Conservation (phyloP, 2,329 filamentous ascomycete genomes). For the Paecilomyces sp. region DNA sequence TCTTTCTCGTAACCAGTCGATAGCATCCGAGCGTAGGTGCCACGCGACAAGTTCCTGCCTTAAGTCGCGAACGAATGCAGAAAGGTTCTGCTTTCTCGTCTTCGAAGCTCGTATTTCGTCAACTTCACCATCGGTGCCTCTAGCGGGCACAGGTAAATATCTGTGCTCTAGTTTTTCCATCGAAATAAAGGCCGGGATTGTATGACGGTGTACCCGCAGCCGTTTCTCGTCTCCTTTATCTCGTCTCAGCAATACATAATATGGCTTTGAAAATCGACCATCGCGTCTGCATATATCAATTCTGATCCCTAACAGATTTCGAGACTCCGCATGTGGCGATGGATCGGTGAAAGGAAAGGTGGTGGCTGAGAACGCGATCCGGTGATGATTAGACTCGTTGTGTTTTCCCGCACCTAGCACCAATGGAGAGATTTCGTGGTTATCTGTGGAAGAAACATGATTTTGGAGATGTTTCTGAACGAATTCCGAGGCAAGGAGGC, state of each 20-base stretch:
- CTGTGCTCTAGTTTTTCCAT: slow-evolving; percentile 28
- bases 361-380: slow-evolving; percentile 38
- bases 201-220: slow-evolving; percentile 35
- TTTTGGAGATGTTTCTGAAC: slow-evolving; percentile 24
- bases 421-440: slow-evolving; percentile 26
- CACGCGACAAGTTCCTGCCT: slow-evolving; percentile 34
- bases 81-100: slow-evolving; percentile 27
- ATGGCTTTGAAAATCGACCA: slow-evolving; percentile 35
- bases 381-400: slow-evolving; percentile 32
- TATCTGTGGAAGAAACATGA: slow-evolving; percentile 9
- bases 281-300: slow-evolving; percentile 34
- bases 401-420: slow-evolving; percentile 23
- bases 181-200: slow-evolving; percentile 39
- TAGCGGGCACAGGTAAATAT: slow-evolving; percentile 21
- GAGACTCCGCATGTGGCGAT: slow-evolving; percentile 20
- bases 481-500: slow-evolving; percentile 32
- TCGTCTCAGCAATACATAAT: slow-evolving; percentile 34
- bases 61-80: slow-evolving; percentile 29
- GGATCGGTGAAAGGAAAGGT: slow-evolving; percentile 41
- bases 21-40: slow-evolving; percentile 32
- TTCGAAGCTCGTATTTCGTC: slow-evolving; percentile 15
- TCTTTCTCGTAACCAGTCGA: slow-evolving; percentile 25
- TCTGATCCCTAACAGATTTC: slow-evolving; percentile 32
- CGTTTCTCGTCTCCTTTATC: slow-evolving; percentile 12
- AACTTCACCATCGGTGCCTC: slow-evolving; percentile 4